Base-by-base conservation (phyloP, 1,139 yeast genomes). In the Candida smagusa region DNA sequence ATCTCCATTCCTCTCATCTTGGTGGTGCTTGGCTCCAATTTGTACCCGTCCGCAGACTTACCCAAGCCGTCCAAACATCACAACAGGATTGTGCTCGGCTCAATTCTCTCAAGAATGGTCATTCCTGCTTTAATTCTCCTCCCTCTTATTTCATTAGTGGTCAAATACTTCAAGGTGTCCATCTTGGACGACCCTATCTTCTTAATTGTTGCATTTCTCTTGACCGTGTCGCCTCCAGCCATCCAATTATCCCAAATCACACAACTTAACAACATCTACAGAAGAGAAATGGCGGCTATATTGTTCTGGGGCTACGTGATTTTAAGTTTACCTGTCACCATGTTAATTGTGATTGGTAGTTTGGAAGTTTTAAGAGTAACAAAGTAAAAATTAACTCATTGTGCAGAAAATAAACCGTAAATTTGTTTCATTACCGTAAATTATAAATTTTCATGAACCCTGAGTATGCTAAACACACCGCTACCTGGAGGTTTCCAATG, bases 111-210 rank as follows among this genome's bases (percentile, higher is more conserved):
- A 30, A 67, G 95, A 52, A 86, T 86, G 90, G 78, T 85, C 30
- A 60, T 86, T 12, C 95, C 95, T 2, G 77, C 89, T 1, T 46
- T 84, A 9, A 49, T 84, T 19, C 62, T 86, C 40, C 66, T 86
- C 28, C 95, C 95, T 2, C 44, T 81, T 28, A 79, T 85, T 44
- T 81, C 90, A 3, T 47, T 78, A 12, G 64, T 79, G 39, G 92
- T 84, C 45, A 82, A 81, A 59, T 84, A 68, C 56, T 59, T 83
- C 42, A 72, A 74, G 38, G 68, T 84, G 21, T 81, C 90, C 31
- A 84, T 86, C 35, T 67, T 86, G 53, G 90, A 84, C 58, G 95
- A 86, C 58, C 95, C 95, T 13, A 84, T 86, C 40, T 86, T 86
- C 53, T 64, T 85, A 48, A 78, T 85, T 42, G 89, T 87, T 28